phyloP scores from a whole-genome alignment of 306 rosid genomes.

The Citrullus mucosospermus region DNA sequence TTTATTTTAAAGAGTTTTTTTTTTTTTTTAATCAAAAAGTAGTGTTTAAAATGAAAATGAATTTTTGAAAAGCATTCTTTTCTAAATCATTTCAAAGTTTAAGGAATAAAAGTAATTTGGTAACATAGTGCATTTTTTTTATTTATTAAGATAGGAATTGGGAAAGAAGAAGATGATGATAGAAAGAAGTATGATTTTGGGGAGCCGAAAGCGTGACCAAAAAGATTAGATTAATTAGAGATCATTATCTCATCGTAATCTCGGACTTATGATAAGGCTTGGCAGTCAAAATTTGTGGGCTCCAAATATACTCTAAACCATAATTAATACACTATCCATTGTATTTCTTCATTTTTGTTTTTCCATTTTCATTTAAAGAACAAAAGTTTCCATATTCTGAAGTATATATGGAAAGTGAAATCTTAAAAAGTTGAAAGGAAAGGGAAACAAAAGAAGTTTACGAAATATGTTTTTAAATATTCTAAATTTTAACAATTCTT shows the following conservation, averaged over 20 bases:
- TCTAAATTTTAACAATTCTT: not conserved
- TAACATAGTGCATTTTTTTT: too few species aligned
- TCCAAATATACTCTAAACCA: not conserved
- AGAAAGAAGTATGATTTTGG: not conserved
- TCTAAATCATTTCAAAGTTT: too few species aligned
- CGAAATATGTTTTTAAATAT: not conserved
- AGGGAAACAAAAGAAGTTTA: not conserved
- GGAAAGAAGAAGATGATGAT: not conserved
- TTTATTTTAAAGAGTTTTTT: too few species aligned
- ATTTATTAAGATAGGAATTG: too few species aligned
- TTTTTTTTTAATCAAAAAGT: too few species aligned
- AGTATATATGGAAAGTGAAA: not conserved
- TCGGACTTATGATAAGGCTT: not conserved
- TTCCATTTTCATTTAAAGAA: not conserved
- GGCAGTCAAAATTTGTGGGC: not conserved
- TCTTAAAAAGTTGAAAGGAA: not conserved
- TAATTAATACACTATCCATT: not conserved
- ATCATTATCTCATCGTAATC: not conserved
- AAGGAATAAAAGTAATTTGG: too few species aligned
- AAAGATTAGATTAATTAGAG: not conserved
- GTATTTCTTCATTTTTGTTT: not conserved
- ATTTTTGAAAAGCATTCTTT: too few species aligned
- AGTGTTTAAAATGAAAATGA: too few species aligned
- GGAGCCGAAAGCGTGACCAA: not conserved
- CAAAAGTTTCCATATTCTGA: not conserved